phyloP scores from a whole-genome alignment of 1,139 yeast species.

The Ogataea hybrid region DNA sequence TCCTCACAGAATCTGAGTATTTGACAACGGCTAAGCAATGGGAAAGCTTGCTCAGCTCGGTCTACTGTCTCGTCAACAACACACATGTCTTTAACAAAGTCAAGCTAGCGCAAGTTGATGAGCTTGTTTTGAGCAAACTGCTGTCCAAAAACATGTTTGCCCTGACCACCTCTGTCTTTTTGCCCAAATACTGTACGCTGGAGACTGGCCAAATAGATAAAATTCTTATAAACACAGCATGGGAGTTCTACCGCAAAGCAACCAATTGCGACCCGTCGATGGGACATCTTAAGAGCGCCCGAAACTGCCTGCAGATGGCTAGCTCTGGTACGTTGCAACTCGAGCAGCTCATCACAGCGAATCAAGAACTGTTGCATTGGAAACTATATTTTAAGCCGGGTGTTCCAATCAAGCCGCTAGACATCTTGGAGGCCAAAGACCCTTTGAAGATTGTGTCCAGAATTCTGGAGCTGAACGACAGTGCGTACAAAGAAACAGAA shows the following conservation, averaged over 20 bases:
- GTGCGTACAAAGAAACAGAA: conserved; percentile 49
- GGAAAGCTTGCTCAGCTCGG: conserved; percentile 33
- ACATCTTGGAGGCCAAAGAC: conserved; percentile 33
- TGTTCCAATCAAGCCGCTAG: conserved; percentile 39
- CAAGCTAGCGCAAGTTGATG: conserved; percentile 32
- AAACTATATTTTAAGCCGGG: conserved; percentile 37
- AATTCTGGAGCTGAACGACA: conserved; percentile 55
- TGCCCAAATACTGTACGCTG: conserved; percentile 19
- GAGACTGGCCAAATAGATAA: conserved; percentile 16
- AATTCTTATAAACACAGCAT: conserved; percentile 40
- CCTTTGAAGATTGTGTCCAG: conserved; percentile 38
- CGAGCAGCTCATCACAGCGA: conserved; percentile 39
- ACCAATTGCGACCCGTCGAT: conserved; percentile 46
- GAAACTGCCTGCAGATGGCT: conserved; percentile 38
- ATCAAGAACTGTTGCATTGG: conserved; percentile 35
- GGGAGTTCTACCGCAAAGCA: conserved; percentile 54
- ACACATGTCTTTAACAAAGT: conserved; percentile 31
- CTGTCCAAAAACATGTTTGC: conserved; percentile 40
- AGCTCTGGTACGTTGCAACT: conserved; percentile 30
- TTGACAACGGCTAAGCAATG: conserved; percentile 35
- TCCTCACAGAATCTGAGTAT: conserved; percentile 25
- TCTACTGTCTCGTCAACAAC: conserved; percentile 37
- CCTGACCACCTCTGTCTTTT: conserved; percentile 30
- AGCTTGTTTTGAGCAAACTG: conserved; percentile 39
- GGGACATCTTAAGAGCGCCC: conserved; percentile 46